phyloP scores from a whole-genome alignment of 2,329 filamentous ascomycete species.

The Exophiala sideris region DNA sequence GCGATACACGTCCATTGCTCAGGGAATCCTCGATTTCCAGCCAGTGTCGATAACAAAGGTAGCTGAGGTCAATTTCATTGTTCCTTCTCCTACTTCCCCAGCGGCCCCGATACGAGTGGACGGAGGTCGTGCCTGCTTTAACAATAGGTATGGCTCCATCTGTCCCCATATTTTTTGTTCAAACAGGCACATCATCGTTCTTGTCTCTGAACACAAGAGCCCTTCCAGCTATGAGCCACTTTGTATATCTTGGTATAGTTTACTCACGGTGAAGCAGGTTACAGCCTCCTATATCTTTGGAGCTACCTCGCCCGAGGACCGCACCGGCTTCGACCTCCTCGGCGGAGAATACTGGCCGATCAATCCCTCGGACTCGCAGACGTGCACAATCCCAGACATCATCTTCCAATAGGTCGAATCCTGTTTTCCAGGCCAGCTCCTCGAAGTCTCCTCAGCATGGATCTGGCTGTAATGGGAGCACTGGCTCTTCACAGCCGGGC shows the following conservation, averaged over 20 bases:
- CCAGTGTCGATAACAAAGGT: slow-evolving; percentile 28
- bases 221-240: no score
- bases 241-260: no score
- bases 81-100: neutral
- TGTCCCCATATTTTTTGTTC: no score
- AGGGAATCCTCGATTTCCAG: slow-evolving; percentile 37
- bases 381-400: slow-evolving; percentile 12
- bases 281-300: neutral
- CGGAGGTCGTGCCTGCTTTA: neutral
- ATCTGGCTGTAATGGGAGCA: no score
- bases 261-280: no score
- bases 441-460: no score
- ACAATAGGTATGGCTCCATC: slow-evolving; percentile 8
- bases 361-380: neutral
- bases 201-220: no score
- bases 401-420: slow-evolving; percentile 3
- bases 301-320: slow-evolving; percentile 15
- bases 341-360: no score
- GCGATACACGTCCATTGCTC: slow-evolving; percentile 38
- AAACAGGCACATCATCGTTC: neutral
- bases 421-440: neutral
- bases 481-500: no score
- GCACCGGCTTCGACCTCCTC: neutral
- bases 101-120: neutral
- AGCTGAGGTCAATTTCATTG: slow-evolving; percentile 17